phyloP scores from a whole-genome alignment of 192 early-diverging fungal genomes.

The Podochytrium sp. region DNA sequence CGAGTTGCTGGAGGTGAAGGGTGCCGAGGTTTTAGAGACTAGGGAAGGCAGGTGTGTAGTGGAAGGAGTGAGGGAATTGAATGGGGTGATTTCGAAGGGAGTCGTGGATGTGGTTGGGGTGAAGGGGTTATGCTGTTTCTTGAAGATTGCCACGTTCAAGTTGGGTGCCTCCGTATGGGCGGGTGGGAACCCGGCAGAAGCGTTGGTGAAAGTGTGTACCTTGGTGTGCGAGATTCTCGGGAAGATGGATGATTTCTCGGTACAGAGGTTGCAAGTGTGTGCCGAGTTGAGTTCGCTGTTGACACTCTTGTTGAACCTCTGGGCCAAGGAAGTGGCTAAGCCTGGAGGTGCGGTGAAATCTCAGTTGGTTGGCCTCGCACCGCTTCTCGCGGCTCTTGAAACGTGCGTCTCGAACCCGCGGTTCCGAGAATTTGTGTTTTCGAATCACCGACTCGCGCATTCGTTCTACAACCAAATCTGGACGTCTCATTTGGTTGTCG shows the following conservation, averaged over 20 bases:
- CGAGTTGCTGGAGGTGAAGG: constrained; percentile 27
- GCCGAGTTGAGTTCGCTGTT: constrained; percentile 12
- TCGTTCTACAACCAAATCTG: constrained; percentile 27
- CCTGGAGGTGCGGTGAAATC: not conserved
- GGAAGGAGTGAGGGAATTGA: constrained; percentile 18
- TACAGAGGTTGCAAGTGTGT: not conserved
- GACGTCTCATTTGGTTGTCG: constrained; percentile 2
- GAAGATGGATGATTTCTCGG: not conserved
- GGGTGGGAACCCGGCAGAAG: not conserved
- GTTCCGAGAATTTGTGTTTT: constrained; percentile 20
- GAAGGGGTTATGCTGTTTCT: constrained; percentile 30
- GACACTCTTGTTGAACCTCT: not conserved
- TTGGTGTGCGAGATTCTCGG: constrained; percentile 8
- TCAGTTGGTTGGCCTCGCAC: not conserved
- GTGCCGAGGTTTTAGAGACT: not conserved
- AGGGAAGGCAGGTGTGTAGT: not conserved
- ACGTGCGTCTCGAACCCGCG: not conserved
- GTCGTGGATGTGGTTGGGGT: constrained; percentile 34
- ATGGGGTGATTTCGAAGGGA: constrained; percentile 12
- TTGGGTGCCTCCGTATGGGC: not conserved
- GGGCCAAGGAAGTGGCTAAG: not conserved
- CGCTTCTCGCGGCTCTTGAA: not conserved
- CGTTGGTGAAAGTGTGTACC: not conserved
- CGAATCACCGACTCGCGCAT: not conserved
- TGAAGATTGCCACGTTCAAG: constrained; percentile 33